These are phyloP conservation scores for Cichorium intybus DNA, from an alignment of 140 eudicot species.

Conservation along the genomic window DNA sequence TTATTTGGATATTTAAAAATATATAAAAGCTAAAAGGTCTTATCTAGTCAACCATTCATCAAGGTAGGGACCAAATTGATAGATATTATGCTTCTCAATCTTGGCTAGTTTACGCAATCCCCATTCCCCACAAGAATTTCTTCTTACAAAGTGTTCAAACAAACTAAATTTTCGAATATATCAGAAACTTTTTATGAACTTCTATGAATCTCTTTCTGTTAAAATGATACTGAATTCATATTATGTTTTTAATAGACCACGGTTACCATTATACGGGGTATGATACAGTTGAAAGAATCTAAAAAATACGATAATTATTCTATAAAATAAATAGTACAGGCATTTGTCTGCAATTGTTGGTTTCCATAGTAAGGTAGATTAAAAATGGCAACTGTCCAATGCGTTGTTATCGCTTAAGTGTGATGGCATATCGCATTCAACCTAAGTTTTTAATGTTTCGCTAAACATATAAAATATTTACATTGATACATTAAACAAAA, in stretches of 20 bases:
- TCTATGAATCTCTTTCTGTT: neutral
- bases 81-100: constrained; percentile 10
- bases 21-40: neutral
- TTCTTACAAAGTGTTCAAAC: neutral
- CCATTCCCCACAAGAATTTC: constrained; percentile 19
- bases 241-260: neutral
- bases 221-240: neutral
- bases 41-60: constrained; percentile 1
- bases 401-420: no score
- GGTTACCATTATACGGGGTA: neutral
- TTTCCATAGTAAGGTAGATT: no score
- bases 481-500: no score
- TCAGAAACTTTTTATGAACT: constrained; percentile 1
- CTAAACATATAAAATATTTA: no score
- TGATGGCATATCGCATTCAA: no score
- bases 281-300: neutral
- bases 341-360: no score
- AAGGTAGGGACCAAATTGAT: constrained; percentile 3
- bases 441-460: no score
- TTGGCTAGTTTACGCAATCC: constrained; percentile 19
- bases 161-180: constrained; percentile 5
- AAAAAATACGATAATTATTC: neutral
- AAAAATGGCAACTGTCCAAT: no score
- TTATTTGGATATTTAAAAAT: neutral
- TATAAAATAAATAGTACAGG: neutral